Evolutionary conservation across 2,329 filamentous ascomycete species (phyloP), one percentile per base, ranked within the genome.

Genomic region (Myriosclerotinia curreyana): DNA sequence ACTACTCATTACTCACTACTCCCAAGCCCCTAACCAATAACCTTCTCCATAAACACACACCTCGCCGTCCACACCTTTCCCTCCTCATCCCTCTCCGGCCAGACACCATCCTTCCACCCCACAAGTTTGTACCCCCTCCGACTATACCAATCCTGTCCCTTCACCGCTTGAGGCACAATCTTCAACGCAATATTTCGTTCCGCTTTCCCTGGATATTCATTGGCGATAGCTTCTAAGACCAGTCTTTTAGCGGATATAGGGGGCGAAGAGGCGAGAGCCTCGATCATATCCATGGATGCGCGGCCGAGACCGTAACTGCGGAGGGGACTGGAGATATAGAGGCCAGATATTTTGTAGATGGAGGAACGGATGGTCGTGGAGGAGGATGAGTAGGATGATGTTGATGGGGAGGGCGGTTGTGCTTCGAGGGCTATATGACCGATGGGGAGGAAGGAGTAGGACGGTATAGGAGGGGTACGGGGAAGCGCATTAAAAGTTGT

Each of bases 401-500:
- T 70, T 46, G 11, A 68, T 68, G 12, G 68, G 46, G 58, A 73
- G 70, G 4, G 51, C 25, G 31, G 12, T 31, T 42, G 25, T n/a
- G 59, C 46, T 31, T 70, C 67, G 6, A 73, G 60, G 15, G 68
- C 69, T 22, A 74, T 70, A 51, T 74, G 72, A 2, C 72, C 72
- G 0, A 72, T 58, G 7, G 72, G 71, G 12, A 69, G 58, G 55
- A 73, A 72, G 3, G 59, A 54, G 28, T 52, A 11, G 11, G 53
- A 25, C n/a, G n/a, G 25, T 28, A 20, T 28, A n/a, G 25, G 44
- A 12, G 66, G 59, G 12, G 48, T 58, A 11, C 67, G 63, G 3
- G 64, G 50, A 44, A 65, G 64, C 3, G 60, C 66, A 0, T 62
- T 62, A 0, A 71, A 61, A 3, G 67, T 64, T 0, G 36, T 62